A percentile compares a stretch with the other conserved stretches of the same genome.
These are phyloP conservation scores for Hansenula lynferdii DNA, from an alignment of 1,139 yeast genomes.

Conservation along the genomic window DNA sequence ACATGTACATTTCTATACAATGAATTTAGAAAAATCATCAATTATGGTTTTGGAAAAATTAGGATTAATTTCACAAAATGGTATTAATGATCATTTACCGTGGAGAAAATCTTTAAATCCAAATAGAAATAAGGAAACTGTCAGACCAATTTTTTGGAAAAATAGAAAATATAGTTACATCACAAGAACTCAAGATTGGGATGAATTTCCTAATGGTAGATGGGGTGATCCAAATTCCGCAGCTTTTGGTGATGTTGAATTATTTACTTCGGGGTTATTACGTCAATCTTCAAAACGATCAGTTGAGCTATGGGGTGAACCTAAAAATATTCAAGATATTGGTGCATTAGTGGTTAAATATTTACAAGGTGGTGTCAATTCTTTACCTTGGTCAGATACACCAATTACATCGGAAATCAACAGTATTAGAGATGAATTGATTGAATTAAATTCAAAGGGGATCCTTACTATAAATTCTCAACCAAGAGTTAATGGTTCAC, in stretches of 20 bases:
- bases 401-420: slow-evolving; percentile 77
- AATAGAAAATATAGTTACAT: slow-evolving; percentile 89
- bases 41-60: slow-evolving; percentile 80
- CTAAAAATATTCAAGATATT: slow-evolving; percentile 54
- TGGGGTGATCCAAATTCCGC: slow-evolving; percentile 96
- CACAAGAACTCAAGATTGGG: slow-evolving; percentile 90
- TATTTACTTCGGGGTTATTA: slow-evolving; percentile 71
- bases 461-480: slow-evolving; percentile 88
- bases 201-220: slow-evolving; percentile 92
- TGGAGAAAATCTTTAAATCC: slow-evolving; percentile 92
- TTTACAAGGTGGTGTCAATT: slow-evolving; percentile 61
- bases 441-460: slow-evolving; percentile 59
- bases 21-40: slow-evolving; percentile 91
- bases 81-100: slow-evolving; percentile 47
- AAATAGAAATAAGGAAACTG: slow-evolving; percentile 72
- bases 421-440: slow-evolving; percentile 53
- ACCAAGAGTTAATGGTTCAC: slow-evolving; percentile 83
- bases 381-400: slow-evolving; percentile 95
- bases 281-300: slow-evolving; percentile 79
- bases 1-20: slow-evolving; percentile 92
- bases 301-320: slow-evolving; percentile 83
- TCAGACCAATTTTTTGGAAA: slow-evolving; percentile 96
- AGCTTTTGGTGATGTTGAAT: slow-evolving; percentile 83
- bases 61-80: slow-evolving; percentile 40
- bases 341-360: slow-evolving; percentile 59